A percentile compares a stretch with the other conserved stretches of the same genome.
Evolutionary conservation across 371 early-diverging fungal species (phyloP).

Genomic region (Dichotomocladium elegans): DNA sequence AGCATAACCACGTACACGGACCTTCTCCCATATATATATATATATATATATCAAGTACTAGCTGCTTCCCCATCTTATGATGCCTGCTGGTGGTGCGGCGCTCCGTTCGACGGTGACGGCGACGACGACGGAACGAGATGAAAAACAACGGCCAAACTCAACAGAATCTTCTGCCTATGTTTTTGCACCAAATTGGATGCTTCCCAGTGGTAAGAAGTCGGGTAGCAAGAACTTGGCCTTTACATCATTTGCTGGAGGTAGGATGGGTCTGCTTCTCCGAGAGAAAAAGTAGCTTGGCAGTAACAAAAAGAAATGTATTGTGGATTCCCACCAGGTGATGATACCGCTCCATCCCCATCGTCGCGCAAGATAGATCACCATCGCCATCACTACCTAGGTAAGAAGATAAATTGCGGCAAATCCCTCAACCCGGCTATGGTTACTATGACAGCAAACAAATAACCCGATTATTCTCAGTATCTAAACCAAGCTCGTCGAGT

Average conservation of each 20-base stretch:
- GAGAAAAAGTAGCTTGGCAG: no score
- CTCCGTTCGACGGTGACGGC: not conserved
- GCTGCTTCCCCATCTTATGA: no score
- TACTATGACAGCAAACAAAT: no score
- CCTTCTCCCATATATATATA: no score
- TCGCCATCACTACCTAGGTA: no score
- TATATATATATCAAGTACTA: no score
- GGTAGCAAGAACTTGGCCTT: constrained; percentile 2
- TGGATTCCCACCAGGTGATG: no score
- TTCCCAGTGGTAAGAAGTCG: not conserved
- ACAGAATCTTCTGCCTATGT: constrained; percentile 6
- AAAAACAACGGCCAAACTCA: not conserved
- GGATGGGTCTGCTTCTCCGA: not conserved
- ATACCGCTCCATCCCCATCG: not conserved
- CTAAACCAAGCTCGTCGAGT: constrained; percentile 2
- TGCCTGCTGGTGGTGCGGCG: not conserved
- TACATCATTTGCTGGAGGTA: constrained; percentile 10
- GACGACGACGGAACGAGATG: not conserved
- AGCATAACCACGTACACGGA: no score
- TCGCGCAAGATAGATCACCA: not conserved
- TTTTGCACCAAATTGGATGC: constrained; percentile 12
- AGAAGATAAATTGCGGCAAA: no score
- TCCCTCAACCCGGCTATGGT: no score
- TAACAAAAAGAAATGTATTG: no score
- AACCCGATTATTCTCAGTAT: not conserved